A percentile compares a stretch with the other conserved stretches of the same genome.
These are phyloP conservation scores for Selaginella moellendorffii DNA, from an alignment of 75 land plant species.

Conservation along the genomic window DNA sequence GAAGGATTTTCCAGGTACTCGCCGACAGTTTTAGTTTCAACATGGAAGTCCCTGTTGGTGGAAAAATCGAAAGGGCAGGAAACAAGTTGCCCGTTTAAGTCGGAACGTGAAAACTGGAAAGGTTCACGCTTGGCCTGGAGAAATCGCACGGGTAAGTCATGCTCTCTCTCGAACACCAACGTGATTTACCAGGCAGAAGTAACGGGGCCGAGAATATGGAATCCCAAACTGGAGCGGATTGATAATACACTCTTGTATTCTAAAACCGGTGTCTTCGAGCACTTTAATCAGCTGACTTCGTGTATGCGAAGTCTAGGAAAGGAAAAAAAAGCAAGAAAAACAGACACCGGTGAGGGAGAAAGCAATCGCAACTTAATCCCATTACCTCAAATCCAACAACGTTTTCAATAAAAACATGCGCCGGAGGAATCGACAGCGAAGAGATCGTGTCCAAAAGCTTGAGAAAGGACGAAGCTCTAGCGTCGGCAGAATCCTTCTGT, in stretches of 20 bases:
- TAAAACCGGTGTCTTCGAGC: conserved; percentile 39
- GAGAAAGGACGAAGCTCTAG: conserved; percentile 81
- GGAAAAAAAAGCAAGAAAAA: not conserved
- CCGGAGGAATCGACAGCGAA: conserved; percentile 36
- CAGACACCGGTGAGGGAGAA: not conserved
- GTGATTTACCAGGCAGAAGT: conserved; percentile 75
- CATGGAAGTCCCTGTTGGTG: conserved; percentile 4
- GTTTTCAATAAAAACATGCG: conserved; percentile 74
- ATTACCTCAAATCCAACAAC: conserved; percentile 98
- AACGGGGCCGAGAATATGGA: conserved; percentile 94
- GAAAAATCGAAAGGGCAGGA: conserved; percentile 26
- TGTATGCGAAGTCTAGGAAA: conserved; percentile 68
- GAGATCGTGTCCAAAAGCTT: conserved; percentile 64
- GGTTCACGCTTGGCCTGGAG: conserved; percentile 76
- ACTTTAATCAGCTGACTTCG: conserved; percentile 46
- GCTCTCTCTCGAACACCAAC: too few species aligned
- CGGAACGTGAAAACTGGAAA: conserved; percentile 34
- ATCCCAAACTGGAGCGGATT: conserved; percentile 81
- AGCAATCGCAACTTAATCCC: not conserved
- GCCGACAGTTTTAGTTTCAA: not conserved
- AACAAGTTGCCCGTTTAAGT: conserved; percentile 33
- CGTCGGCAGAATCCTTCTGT: conserved; percentile 78
- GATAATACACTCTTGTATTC: conserved; percentile 66
- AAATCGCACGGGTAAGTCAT: not conserved
- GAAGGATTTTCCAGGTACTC: conserved; percentile 4